A percentile compares a stretch with the other conserved stretches of the same genome.
Conservation (phyloP, 106 monocot species). For the Dendrobium nobile region DNA sequence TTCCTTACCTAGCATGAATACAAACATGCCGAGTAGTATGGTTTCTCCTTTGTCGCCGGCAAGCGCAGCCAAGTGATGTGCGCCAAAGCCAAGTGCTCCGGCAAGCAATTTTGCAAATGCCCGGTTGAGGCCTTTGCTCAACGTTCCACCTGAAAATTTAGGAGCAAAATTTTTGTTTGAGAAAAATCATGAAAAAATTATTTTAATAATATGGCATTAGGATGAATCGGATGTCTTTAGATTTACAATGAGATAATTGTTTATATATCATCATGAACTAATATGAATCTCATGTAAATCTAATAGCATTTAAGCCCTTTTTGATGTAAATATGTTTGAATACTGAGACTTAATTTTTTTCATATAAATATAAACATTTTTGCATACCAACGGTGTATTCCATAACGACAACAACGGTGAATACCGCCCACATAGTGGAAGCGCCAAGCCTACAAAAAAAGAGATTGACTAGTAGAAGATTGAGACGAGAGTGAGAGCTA, state of each 20-base stretch:
- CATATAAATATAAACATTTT: too few species aligned
- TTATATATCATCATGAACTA: too few species aligned
- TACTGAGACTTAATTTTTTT: too few species aligned
- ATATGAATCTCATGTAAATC: too few species aligned
- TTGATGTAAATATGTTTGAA: too few species aligned
- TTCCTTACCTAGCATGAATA: constrained; percentile 41
- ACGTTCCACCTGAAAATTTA: constrained; percentile 44
- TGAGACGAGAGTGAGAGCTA: constrained; percentile 55
- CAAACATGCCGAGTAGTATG: constrained; percentile 40
- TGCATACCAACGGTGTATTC: constrained; percentile 49
- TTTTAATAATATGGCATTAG: too few species aligned
- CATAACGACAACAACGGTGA: constrained; percentile 67
- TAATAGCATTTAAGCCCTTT: too few species aligned
- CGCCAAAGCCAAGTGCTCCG: constrained; percentile 45
- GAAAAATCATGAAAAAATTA: too few species aligned
- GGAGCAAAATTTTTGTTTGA: too few species aligned
- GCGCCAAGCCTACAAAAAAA: constrained; percentile 36
- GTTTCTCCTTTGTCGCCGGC: constrained; percentile 50
- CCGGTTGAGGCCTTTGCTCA: constrained; percentile 55
- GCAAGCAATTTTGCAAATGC: constrained; percentile 43
- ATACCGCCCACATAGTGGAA: constrained; percentile 61
- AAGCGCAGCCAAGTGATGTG: constrained; percentile 37
- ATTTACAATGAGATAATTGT: too few species aligned
- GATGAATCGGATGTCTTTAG: too few species aligned
- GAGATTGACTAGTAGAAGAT: constrained; percentile 52